phyloP scores from a whole-genome alignment of 371 early-diverging fungal species.

The Saksenaea oblongispora region DNA sequence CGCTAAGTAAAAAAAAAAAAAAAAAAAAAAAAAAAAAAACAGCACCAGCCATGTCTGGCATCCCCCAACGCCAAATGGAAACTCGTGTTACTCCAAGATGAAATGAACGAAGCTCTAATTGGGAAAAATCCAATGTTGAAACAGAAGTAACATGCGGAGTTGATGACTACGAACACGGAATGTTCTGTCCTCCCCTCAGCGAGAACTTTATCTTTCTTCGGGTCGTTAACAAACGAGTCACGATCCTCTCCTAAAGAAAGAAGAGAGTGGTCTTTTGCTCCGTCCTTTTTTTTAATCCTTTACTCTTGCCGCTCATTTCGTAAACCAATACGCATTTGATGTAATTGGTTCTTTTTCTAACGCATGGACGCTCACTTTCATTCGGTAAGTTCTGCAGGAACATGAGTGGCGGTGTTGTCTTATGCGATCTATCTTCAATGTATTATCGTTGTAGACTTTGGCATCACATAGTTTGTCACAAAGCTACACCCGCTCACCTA shows the following conservation, averaged over 20 bases:
- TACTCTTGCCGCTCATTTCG: constrained; percentile 5
- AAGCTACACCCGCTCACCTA: not conserved
- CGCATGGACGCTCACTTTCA: constrained; percentile 7
- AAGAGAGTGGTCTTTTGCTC: not conserved
- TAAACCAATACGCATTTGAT: constrained; percentile 1
- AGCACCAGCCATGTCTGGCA: too few species aligned
- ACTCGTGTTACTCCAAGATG: too few species aligned
- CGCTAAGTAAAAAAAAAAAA: too few species aligned
- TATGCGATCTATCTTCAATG: not conserved
- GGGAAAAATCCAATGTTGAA: too few species aligned
- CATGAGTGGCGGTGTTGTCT: not conserved
- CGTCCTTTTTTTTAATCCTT: not conserved
- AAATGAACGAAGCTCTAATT: too few species aligned
- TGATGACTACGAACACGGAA: constrained; percentile 1
- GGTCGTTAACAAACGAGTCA: not conserved
- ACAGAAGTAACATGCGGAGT: not conserved
- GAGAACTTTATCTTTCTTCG: not conserved
- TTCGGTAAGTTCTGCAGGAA: not conserved
- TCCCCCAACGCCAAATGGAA: too few species aligned
- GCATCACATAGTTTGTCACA: constrained; percentile 3
- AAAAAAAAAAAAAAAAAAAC: too few species aligned
- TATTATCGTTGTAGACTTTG: not conserved
- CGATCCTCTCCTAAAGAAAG: not conserved
- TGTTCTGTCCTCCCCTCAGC: constrained; percentile 1
- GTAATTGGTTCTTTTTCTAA: not conserved